phyloP scores from a whole-genome alignment of 169 alveolate species.

The Plasmodium gonderi region DNA sequence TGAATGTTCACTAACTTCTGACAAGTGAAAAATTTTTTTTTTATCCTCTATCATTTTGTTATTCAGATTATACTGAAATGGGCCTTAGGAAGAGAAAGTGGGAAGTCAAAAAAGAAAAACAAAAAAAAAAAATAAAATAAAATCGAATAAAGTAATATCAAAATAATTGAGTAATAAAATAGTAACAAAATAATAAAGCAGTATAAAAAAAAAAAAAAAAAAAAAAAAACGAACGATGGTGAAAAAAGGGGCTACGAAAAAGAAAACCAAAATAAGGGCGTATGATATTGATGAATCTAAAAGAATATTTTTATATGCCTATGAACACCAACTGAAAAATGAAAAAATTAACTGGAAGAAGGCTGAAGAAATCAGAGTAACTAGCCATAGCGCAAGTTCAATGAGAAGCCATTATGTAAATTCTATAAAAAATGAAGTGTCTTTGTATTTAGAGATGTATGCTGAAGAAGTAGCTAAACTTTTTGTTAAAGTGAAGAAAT shows the following conservation, averaged over 20 bases:
- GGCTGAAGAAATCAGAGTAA: constrained; percentile 48
- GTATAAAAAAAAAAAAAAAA: neutral
- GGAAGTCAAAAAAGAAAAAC: too few species aligned
- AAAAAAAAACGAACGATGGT: constrained; percentile 17
- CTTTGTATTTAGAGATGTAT: constrained; percentile 66
- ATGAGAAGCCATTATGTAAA: constrained; percentile 64
- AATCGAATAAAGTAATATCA: too few species aligned
- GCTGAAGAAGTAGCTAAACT: constrained; percentile 66
- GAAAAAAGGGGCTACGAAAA: constrained; percentile 10
- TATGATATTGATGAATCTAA: constrained; percentile 60
- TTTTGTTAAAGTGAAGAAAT: constrained; percentile 26
- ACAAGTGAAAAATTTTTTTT: neutral
- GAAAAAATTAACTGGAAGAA: constrained; percentile 53
- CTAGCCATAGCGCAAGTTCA: constrained; percentile 58
- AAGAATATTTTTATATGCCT: constrained; percentile 50
- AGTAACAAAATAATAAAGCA: neutral
- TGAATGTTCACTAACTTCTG: neutral
- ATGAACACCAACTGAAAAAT: constrained; percentile 64
- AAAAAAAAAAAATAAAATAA: too few species aligned
- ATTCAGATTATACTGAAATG: neutral
- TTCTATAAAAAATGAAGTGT: constrained; percentile 43
- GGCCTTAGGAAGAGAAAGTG: too few species aligned
- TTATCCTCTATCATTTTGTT: neutral
- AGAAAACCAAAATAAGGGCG: constrained; percentile 42
- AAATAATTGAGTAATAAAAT: too few species aligned